Percentiles rank a stretch among this genome's conserved stretches.
Evolutionary conservation across 768 basidiomycete genomes (phyloP).

Genomic region (Leccinum truebloodii): DNA sequence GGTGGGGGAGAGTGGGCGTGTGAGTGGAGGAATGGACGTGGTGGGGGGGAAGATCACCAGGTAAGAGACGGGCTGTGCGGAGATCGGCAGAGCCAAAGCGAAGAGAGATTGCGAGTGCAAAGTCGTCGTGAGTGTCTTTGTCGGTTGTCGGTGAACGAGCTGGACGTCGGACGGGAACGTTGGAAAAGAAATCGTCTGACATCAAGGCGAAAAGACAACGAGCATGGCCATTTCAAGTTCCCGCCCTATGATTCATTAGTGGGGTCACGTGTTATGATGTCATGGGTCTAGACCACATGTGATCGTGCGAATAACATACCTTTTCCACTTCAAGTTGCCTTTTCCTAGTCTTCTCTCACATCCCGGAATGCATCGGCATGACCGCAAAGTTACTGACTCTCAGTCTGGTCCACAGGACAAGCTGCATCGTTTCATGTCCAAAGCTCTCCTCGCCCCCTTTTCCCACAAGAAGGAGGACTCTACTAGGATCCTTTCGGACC

Average conservation of each 20-base stretch:
- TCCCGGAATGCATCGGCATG: constrained; percentile 26
- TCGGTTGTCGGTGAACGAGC: constrained; percentile 9
- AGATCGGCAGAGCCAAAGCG: constrained; percentile 43
- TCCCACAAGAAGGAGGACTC: constrained; percentile 60
- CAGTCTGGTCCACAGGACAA: constrained; percentile 37
- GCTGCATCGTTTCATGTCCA: constrained; percentile 60
- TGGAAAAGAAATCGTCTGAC: constrained; percentile 45
- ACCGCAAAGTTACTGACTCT: constrained; percentile 5
- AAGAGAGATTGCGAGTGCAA: constrained; percentile 55
- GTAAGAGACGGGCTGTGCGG: constrained; percentile 40
- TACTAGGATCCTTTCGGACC: constrained; percentile 69
- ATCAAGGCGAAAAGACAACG: constrained; percentile 14
- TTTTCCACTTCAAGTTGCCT: background rate
- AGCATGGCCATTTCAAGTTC: background rate
- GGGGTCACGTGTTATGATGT: constrained; percentile 36
- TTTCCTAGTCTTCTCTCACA: constrained; percentile 1
- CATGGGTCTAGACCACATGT: constrained; percentile 29
- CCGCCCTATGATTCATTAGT: background rate
- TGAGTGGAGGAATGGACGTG: constrained; percentile 22
- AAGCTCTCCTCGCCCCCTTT: constrained; percentile 72
- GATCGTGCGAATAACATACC: constrained; percentile 16
- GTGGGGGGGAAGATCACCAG: constrained; percentile 23
- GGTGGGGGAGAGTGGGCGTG: constrained; percentile 8
- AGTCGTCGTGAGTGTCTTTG: constrained; percentile 38
- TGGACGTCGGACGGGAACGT: constrained; percentile 26